Evolutionary conservation across 192 early-diverging fungal species (phyloP).

Genomic region (Phycomyces nitens): DNA sequence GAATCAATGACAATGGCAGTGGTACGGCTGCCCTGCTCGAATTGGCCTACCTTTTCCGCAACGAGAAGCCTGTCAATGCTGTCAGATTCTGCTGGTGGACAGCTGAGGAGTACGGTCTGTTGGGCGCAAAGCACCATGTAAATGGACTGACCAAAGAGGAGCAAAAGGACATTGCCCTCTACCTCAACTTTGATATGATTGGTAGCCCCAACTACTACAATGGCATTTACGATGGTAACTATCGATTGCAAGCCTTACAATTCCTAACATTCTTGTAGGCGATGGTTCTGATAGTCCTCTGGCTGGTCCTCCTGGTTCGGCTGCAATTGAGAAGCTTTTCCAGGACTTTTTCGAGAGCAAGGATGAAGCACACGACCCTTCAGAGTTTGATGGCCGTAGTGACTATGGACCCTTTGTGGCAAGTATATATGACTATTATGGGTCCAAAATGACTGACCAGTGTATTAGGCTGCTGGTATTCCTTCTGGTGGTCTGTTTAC

Average conservation of each 20-base stretch:
- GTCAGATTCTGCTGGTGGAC: slow-evolving; percentile 68
- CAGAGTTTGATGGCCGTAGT: slow-evolving; percentile 2
- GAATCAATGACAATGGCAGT: slow-evolving; percentile 70
- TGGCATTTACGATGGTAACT: slow-evolving; percentile 56
- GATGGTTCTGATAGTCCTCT: slow-evolving; percentile 49
- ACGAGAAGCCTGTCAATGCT: slow-evolving; percentile 24
- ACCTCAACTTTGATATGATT: slow-evolving; percentile 74
- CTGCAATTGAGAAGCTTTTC: slow-evolving; percentile 9
- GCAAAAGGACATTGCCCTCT: slow-evolving; percentile 50
- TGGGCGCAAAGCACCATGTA: slow-evolving; percentile 62
- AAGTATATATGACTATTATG: slow-evolving; percentile 3
- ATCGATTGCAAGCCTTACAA: too few species aligned
- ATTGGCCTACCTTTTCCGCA: slow-evolving; percentile 52
- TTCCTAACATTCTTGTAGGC: too few species aligned
- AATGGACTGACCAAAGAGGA: slow-evolving; percentile 42
- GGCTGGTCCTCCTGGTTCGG: slow-evolving; percentile 46
- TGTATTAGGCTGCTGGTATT: slow-evolving; percentile 13
- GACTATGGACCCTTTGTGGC: slow-evolving; percentile 3
- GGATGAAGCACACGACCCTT: neutral
- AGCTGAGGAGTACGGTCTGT: slow-evolving; percentile 66
- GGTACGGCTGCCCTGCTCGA: slow-evolving; percentile 57
- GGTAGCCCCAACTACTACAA: slow-evolving; percentile 63
- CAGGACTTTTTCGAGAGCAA: slow-evolving; percentile 4
- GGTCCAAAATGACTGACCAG: too few species aligned
- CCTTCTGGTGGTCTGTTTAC: slow-evolving; percentile 57